Base-by-base conservation (phyloP, 805 yeast genomes). In the Metschnikowia dekortorum region DNA sequence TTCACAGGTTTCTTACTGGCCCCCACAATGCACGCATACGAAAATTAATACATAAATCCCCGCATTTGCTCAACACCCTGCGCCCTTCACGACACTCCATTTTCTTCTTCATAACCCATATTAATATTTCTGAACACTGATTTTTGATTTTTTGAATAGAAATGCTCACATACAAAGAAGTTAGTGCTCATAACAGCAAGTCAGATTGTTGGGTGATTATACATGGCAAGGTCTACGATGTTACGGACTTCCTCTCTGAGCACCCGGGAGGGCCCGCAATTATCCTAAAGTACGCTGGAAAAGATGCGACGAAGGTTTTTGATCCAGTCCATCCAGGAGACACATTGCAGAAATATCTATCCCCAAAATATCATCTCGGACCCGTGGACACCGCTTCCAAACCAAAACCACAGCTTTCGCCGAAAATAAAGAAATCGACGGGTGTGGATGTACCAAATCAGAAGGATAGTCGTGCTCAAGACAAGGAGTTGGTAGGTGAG, bases 241-340 rank as follows among this genome's bases (percentile, higher is more conserved):
- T 90, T 51, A 82, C 94, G 0, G 80, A 80, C 46, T 82, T 82
- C 56, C 59, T 79, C 34, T 72, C 71, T 18, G 73, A 78, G 40
- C 87, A 82, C 58, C 87, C 87, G 9, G 87, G 87, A 32, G 87
- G 87, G 3, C 60, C 75, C 16, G 73, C 70, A 5, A 76, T 82
- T 48, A 79, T 82, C 34, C 65, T 79, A 49, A 80, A 79, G 61
- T 82, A 64, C 60, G 71, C 73, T n/a, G 76, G 79, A 1, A 67
- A 66, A 50, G 76, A 71, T 53, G 96, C 92, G 9, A 85, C 94
- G 7, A 83, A 85, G 59, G 82, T 88, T 8, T 92, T 89, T 63
- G 88, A 85, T 52, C 96, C 96, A 16, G 77, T 92, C 53, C 99
- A 92, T 67, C 94, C 98, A 0, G 80, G 85, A n/a, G 96, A 90